A percentile compares a stretch with the other conserved stretches of the same genome.
These are phyloP conservation scores for Lichtheimia hyalospora DNA, from an alignment of 371 early-diverging fungal genomes.

Conservation along the genomic window DNA sequence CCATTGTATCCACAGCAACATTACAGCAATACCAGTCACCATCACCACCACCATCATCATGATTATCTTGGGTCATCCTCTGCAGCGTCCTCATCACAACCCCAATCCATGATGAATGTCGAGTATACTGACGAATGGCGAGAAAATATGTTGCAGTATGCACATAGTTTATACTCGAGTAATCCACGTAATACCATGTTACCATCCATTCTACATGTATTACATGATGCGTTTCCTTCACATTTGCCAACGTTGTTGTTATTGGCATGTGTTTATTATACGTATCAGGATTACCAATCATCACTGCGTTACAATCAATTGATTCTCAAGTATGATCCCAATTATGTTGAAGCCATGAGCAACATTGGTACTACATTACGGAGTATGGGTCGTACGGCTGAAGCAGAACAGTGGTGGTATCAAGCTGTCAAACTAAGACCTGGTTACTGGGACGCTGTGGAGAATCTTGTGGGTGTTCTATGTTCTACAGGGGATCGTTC, in stretches of 20 bases:
- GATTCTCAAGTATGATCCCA: conserved; percentile 78
- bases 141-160: conserved; percentile 67
- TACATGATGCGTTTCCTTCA: conserved; percentile 62
- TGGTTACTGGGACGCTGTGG: conserved; percentile 92
- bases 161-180: conserved; percentile 65
- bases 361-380: conserved; percentile 89
- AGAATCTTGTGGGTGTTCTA: conserved; percentile 83
- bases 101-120: conserved; percentile 14
- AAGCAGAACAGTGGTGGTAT: conserved; percentile 89
- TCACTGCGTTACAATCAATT: conserved; percentile 79
- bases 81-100: conserved; percentile 7
- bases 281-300: conserved; percentile 67
- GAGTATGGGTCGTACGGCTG: conserved; percentile 69
- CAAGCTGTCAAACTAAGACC: conserved; percentile 82
- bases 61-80: conserved; percentile 16
- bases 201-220: conserved; percentile 59
- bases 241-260: conserved; percentile 84
- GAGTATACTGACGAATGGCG: conserved; percentile 48
- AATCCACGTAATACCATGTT: conserved; percentile 55
- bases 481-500: conserved; percentile 40
- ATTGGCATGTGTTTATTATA: conserved; percentile 87
- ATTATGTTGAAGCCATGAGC: conserved; percentile 90
- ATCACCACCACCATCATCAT: too few relatives aligned
- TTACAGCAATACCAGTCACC: conserved; percentile 8
- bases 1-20: conserved; percentile 22